These are phyloP conservation scores for Pogostemon cablin DNA, from an alignment of 257 asterid genomes.

Conservation along the genomic window DNA sequence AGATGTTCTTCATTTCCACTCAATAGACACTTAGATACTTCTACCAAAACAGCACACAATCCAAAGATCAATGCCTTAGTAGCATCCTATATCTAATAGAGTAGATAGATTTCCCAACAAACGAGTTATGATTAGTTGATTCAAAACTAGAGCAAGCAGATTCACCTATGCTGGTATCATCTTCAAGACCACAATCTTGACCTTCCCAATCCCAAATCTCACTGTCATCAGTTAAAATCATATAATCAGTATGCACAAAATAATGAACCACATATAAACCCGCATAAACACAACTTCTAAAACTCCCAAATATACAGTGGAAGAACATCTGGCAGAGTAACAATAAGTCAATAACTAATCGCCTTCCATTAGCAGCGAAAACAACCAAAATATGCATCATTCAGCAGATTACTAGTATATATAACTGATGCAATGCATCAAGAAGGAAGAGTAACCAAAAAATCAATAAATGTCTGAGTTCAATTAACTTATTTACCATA, in stretches of 20 bases:
- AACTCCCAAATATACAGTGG: not conserved
- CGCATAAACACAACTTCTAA: not conserved
- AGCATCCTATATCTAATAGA: not conserved
- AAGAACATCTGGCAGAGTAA: not conserved
- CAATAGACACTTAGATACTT: constrained; percentile 50
- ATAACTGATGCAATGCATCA: too few relatives aligned
- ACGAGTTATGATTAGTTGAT: constrained; percentile 14
- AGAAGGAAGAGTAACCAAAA: too few relatives aligned
- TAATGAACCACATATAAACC: constrained; percentile 2
- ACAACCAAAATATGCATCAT: constrained; percentile 21
- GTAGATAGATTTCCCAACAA: not conserved
- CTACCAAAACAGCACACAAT: constrained; percentile 40
- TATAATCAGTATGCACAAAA: constrained; percentile 10
- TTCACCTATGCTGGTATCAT: constrained; percentile 58
- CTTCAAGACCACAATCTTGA: constrained; percentile 54
- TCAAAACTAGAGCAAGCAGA: constrained; percentile 11
- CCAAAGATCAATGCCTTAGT: constrained; percentile 29
- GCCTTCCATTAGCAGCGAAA: constrained; percentile 13
- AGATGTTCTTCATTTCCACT: constrained; percentile 48
- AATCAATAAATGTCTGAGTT: too few relatives aligned
- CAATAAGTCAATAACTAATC: too few relatives aligned
- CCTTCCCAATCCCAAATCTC: constrained; percentile 75
- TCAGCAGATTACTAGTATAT: not conserved
- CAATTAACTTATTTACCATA: too few relatives aligned
- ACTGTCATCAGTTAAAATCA: constrained; percentile 40